phyloP scores from a whole-genome alignment of 805 yeast genomes.

The Blastobotrys mokoenaii region DNA sequence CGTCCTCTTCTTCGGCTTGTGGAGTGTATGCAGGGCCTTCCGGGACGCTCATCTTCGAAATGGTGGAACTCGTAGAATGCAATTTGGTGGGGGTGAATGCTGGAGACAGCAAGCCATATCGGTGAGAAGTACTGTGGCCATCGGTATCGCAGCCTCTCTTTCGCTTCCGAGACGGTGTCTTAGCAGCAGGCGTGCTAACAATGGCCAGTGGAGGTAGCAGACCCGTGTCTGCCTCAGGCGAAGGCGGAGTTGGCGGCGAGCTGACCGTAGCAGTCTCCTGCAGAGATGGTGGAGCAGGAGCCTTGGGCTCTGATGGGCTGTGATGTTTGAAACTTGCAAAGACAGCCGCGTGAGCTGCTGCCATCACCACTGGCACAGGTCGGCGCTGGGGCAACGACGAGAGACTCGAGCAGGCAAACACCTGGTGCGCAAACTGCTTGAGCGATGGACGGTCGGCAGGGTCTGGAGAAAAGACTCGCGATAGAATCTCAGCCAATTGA shows the following conservation, averaged over 20 bases:
- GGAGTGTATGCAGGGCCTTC: too few species aligned
- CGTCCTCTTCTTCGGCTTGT: too few species aligned
- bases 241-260: not conserved
- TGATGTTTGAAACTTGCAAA: not conserved
- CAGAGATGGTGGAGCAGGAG: not conserved
- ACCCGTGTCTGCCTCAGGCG: not conserved
- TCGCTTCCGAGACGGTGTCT: not conserved
- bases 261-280: too few species aligned
- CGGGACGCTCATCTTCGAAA: too few species aligned
- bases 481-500: slow-evolving; percentile 38
- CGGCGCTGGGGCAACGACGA: not conserved
- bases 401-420: slow-evolving; percentile 7
- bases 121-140: not conserved
- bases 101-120: not conserved
- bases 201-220: not conserved
- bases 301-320: not conserved
- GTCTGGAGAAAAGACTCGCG: slow-evolving; percentile 9
- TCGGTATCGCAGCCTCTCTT: not conserved
- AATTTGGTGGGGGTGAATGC: not conserved
- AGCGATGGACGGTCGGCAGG: slow-evolving; percentile 10
- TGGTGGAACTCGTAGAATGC: too few species aligned
- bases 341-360: not conserved
- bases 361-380: not conserved
- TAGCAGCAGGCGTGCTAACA: not conserved
- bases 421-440: slow-evolving; percentile 7